These are phyloP conservation scores for Saccharomycopsis microspora DNA, from an alignment of 805 yeast genomes.

Conservation along the genomic window DNA sequence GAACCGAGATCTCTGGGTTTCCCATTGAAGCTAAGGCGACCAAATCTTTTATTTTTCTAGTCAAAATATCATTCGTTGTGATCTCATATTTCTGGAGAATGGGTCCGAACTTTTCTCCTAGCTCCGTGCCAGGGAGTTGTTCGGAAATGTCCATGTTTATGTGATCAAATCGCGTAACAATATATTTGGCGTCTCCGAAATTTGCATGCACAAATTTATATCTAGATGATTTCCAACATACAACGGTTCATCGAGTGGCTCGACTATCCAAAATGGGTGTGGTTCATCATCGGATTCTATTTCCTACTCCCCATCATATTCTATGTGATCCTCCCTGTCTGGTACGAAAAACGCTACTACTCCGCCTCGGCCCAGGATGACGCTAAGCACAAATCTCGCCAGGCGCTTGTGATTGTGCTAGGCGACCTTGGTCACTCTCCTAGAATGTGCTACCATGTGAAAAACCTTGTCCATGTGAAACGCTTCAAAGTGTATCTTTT, in stretches of 20 bases:
- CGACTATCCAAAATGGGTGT: constrained; percentile 11
- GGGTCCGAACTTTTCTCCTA: constrained; percentile 24
- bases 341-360: constrained; percentile 20
- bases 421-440: constrained; percentile 97
- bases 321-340: constrained; percentile 28
- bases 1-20: constrained; percentile 23
- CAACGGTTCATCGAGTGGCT: constrained; percentile 2
- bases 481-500: constrained; percentile 75
- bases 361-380: neutral
- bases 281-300: constrained; percentile 9
- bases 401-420: constrained; percentile 69
- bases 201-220: neutral
- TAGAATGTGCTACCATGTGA: constrained; percentile 84
- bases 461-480: constrained; percentile 46
- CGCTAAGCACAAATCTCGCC: constrained; percentile 24
- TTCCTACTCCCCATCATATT: constrained; percentile 27
- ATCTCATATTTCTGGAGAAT: constrained; percentile 23
- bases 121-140: constrained; percentile 26
- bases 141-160: constrained; percentile 30
- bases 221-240: neutral
- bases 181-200: no score
- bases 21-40: constrained; percentile 23
- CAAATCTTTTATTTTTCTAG: constrained; percentile 15
- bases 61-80: constrained; percentile 30
- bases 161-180: no score